Conservation (phyloP, 2,329 filamentous ascomycete species). For the Ilyonectria robusta region DNA sequence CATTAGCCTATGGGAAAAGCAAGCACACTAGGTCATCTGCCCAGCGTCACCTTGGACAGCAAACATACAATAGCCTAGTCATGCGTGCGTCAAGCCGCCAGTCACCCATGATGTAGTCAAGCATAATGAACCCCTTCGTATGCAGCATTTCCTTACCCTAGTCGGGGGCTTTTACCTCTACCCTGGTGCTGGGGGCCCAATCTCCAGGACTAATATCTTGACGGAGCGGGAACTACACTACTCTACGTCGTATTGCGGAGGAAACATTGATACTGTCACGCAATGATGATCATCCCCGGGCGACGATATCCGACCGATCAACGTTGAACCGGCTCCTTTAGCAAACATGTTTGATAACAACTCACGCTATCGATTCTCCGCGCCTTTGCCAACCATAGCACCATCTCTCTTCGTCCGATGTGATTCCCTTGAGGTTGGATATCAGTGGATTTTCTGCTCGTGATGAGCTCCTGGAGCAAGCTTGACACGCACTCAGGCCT, state of each 20-base stretch:
- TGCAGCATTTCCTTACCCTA: conserved; percentile 11
- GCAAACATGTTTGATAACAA: conserved; percentile 17
- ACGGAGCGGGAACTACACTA: conserved; percentile 28
- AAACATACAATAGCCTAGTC: conserved; percentile 14
- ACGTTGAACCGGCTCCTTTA: not conserved
- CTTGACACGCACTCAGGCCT: conserved; percentile 5
- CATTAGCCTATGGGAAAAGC: conserved; percentile 7
- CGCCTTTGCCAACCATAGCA: not conserved
- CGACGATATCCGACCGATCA: conserved; percentile 9
- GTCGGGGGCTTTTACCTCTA: conserved; percentile 11
- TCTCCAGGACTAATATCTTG: conserved; percentile 8
- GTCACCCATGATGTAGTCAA: not conserved
- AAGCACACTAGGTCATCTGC: not conserved
- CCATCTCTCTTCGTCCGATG: not conserved
- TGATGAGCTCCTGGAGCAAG: conserved; percentile 2
- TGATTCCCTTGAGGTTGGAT: not conserved
- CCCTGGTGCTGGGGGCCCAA: conserved; percentile 12
- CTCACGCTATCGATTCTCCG: conserved; percentile 2
- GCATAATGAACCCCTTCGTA: conserved; percentile 9
- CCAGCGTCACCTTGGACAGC: conserved; percentile 4
- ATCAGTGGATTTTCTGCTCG: not conserved
- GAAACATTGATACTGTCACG: conserved; percentile 20
- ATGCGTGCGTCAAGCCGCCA: conserved; percentile 9
- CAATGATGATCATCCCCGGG: conserved; percentile 17
- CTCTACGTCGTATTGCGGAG: conserved; percentile 17